Base-by-base conservation (phyloP, 306 rosid species). In the Rosa multiflora region DNA sequence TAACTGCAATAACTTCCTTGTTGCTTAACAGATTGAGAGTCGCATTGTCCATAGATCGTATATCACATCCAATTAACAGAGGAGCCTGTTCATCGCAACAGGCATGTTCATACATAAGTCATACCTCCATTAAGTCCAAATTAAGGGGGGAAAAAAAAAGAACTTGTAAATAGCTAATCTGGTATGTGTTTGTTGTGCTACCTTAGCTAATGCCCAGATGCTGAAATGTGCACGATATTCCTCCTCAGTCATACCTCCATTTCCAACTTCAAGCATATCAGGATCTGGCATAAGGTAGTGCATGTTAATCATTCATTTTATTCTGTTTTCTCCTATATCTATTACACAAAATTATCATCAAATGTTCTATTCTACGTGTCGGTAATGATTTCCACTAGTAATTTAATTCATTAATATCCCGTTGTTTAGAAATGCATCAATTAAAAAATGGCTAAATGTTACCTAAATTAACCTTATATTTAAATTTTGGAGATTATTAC, bases 191-290 rank as follows among this genome's bases (percentile, higher is more conserved):
- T 15, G 46, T 66, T 23, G 5, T 66, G 70, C 11, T 74, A 90
- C 97, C 93, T 92, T 92, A 48, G 83, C 88, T 49, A 92, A 73
- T 67, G 96, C 92, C 97, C 97, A 90, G 76, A 92, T 85, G 84
- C 97, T 92, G 63, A 87, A 90, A 86, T 92, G 97, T 42, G 93
- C 83, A 71, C 97, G 89, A 72, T 92, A 90, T 77, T 92, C 97
- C 80, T 84, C 91, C 15, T 83, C 69, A 47, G 89, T 85, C 97
- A 92, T 92, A 55, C 96, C 90, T 75, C 93, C 96, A 75, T 92
- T 92, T 82, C 96, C 97, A 40, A 92, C 88, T 85, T 92, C 96
- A 66, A 92, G 92, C 96, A 92, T 92, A 70, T 90, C 97, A 42
- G 97, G 97, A 88, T 92, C 96, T 92, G 81, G 40, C 59, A 55